phyloP scores from a whole-genome alignment of 1,139 yeast species.

The Pichia sp. region DNA sequence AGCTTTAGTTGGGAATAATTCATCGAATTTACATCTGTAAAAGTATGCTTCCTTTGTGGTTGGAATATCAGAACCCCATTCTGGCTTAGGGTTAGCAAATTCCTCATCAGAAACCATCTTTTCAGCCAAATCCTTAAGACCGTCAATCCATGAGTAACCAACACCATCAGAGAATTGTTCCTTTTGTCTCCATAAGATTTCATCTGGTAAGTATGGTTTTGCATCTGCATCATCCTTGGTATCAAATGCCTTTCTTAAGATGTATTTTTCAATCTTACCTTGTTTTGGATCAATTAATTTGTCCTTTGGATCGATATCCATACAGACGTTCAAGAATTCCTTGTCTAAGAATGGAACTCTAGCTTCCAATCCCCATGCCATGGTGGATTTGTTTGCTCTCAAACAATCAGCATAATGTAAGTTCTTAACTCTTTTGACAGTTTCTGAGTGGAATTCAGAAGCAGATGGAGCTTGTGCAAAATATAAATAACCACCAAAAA shows the following conservation, averaged over 20 bases:
- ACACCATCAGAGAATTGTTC: slow-evolving; percentile 99
- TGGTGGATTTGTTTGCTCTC: slow-evolving; percentile 98
- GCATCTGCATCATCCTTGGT: slow-evolving; percentile 62
- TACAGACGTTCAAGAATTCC: slow-evolving; percentile 81
- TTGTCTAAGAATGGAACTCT: slow-evolving; percentile 98
- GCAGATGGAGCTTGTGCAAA: slow-evolving; percentile 95
- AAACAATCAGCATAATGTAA: slow-evolving; percentile 94
- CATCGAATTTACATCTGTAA: slow-evolving; percentile 96
- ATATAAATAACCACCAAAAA: slow-evolving; percentile 96
- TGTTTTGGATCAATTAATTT: slow-evolving; percentile 66
- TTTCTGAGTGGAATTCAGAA: slow-evolving; percentile 87
- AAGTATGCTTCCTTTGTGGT: slow-evolving; percentile 98
- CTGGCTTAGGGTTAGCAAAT: slow-evolving; percentile 81
- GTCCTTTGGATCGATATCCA: slow-evolving; percentile 92
- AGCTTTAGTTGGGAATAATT: slow-evolving; percentile 78
- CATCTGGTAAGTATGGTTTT: slow-evolving; percentile 86
- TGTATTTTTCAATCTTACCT: slow-evolving; percentile 86
- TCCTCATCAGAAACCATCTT: slow-evolving; percentile 79
- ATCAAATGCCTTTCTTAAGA: slow-evolving; percentile 94
- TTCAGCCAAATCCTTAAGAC: slow-evolving; percentile 93
- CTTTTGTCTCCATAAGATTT: slow-evolving; percentile 98
- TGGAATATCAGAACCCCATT: slow-evolving; percentile 95
- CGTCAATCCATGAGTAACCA: slow-evolving; percentile 99
- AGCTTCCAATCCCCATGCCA: slow-evolving; percentile 99
- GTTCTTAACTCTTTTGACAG: slow-evolving; percentile 94